phyloP scores from a whole-genome alignment of 2,329 filamentous ascomycete genomes.

The Penicillium sp. region DNA sequence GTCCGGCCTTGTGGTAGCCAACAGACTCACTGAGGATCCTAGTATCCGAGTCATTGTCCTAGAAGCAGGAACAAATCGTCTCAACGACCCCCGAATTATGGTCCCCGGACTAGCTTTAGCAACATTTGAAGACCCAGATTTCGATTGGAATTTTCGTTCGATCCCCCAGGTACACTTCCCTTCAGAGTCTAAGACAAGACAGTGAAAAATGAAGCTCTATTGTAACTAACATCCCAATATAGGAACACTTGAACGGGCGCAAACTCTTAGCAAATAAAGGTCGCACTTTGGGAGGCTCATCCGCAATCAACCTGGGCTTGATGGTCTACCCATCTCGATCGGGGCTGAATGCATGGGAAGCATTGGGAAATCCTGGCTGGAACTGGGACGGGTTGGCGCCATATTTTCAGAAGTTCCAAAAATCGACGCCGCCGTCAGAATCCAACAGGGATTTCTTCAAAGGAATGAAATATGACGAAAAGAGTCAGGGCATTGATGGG shows the following conservation, averaged over 20 bases:
- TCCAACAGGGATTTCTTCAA: slow-evolving; percentile 10
- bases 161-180: neutral
- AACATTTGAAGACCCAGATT: neutral
- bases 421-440: slow-evolving; percentile 25
- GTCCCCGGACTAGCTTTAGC: neutral
- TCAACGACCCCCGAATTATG: neutral
- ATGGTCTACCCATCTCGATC: slow-evolving; percentile 23
- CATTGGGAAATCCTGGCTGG: slow-evolving; percentile 43
- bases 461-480: slow-evolving; percentile 5
- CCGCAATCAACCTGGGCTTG: slow-evolving; percentile 36
- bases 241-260: slow-evolving; percentile 19
- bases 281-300: slow-evolving; percentile 25
- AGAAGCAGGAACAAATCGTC: too few relatives aligned
- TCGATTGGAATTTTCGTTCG: neutral
- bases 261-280: slow-evolving; percentile 1
- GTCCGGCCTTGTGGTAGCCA: neutral
- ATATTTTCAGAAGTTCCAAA: slow-evolving; percentile 42
- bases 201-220: neutral
- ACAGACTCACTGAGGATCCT: neutral
- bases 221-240: neutral
- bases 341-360: slow-evolving; percentile 42
- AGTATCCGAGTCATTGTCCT: neutral
- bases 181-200: neutral
- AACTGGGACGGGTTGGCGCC: slow-evolving; percentile 35
- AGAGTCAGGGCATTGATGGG: slow-evolving; percentile 7